Evolutionary conservation across 208 protist species (phyloP), one percentile per base, ranked within the genome.

Genomic region (Kentomonas sorsogonicus): DNA sequence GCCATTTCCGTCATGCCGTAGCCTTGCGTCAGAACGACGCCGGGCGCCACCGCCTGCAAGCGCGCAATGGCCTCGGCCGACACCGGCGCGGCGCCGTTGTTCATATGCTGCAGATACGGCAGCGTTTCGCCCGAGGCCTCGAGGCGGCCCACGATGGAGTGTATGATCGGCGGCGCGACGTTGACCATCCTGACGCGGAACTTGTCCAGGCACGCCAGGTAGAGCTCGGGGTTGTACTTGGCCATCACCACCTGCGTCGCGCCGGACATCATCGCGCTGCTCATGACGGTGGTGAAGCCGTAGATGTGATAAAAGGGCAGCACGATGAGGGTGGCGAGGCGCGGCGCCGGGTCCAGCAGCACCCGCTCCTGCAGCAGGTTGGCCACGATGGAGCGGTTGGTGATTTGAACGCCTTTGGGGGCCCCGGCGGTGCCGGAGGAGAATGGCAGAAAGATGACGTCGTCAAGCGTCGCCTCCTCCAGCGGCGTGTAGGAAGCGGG

Each of bases 261-360:
- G 2, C 63, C 62, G 11, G 22, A n/a, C 25, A 45, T 33, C 22
- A 93, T 53, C 18, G 61, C 33, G 34, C 30, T 31, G 39, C 57
- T 63, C 31, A 90, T n/a, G 33, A 66, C 59, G 13, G 72, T 33
- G 4, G 85, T 76, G 47, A 93, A 68, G 16, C 79, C 87, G 60
- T 86, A 92, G 48, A 93, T 89, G 72, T 96, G 89, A 43, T 79
- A 96, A 10, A 81, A 70, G n/a, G 85, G 89, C 4, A 96, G 46
- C 11, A 91, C 53, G 53, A 63, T 51, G 30, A 93, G 18, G 2
- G 18, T 30, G 26, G 18, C 25, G 43, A 27, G 74, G 3, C 25
- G 16, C 22, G 11, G 10, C 9, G 16, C 25, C 43, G 25, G 43
- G 9, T 25, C 10, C 40, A 6, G 7, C 43, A 23, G n/a, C 7